These are phyloP conservation scores for Penicillium arizonense DNA, from an alignment of 495 filamentous ascomycete genomes.

Conservation along the genomic window DNA sequence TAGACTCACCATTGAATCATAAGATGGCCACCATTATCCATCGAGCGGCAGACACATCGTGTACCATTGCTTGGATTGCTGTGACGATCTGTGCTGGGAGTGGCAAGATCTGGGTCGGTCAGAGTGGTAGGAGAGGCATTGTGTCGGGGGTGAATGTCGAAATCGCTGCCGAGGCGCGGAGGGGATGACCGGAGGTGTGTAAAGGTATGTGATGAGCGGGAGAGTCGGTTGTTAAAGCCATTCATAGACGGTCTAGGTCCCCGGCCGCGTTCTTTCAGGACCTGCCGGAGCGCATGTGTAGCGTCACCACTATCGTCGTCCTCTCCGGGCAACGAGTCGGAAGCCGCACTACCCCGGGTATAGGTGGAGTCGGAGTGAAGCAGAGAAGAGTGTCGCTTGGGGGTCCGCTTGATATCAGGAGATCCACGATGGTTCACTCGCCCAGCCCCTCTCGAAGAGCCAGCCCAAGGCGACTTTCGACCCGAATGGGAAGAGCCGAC, in stretches of 20 bases:
- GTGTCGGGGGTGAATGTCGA: conserved; percentile 37
- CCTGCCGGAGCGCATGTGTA: conserved; percentile 66
- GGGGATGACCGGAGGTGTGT: conserved; percentile 45
- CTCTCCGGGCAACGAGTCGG: conserved; percentile 53
- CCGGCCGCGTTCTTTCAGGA: conserved; percentile 62
- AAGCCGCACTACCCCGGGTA: conserved; percentile 42
- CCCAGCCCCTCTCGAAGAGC: conserved; percentile 28
- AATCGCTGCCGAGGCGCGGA: conserved; percentile 40
- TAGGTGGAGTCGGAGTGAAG: conserved; percentile 36
- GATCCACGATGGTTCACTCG: conserved; percentile 30
- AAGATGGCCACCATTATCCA: conserved; percentile 62
- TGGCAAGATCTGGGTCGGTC: conserved; percentile 65
- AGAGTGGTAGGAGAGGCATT: conserved; percentile 65
- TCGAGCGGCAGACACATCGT: conserved; percentile 70
- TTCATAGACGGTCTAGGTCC: conserved; percentile 41
- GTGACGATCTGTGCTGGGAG: conserved; percentile 60
- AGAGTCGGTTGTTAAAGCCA: conserved; percentile 27
- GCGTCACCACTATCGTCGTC: conserved; percentile 54
- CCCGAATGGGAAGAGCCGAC: conserved; percentile 42
- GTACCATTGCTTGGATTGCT: conserved; percentile 58
- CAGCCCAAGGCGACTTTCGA: conserved; percentile 42
- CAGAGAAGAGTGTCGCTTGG: conserved; percentile 36
- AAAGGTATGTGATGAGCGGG: conserved; percentile 33
- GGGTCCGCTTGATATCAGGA: conserved; percentile 37
- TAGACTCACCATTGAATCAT: conserved; percentile 79